These are phyloP conservation scores for Plasmodiophora brassicae DNA, from an alignment of 208 protist species.

Conservation along the genomic window DNA sequence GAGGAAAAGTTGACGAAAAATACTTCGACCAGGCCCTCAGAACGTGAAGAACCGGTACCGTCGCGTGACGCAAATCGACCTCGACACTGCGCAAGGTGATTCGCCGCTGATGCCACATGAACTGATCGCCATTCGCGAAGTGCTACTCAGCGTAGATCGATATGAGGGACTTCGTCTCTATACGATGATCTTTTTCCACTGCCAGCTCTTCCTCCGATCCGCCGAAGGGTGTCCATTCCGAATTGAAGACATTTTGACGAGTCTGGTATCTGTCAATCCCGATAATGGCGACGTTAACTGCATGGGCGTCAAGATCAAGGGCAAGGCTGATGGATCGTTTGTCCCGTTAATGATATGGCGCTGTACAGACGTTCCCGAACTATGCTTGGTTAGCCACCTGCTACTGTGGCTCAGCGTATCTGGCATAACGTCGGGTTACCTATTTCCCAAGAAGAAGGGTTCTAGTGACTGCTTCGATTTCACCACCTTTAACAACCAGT, in stretches of 20 bases:
- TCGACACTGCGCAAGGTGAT: neutral
- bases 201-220: neutral
- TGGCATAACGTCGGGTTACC: neutral
- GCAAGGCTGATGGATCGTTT: neutral
- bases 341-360: neutral
- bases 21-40: too few relatives aligned
- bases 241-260: neutral
- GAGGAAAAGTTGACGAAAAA: neutral
- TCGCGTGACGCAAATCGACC: neutral
- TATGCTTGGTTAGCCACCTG: constrained; percentile 4
- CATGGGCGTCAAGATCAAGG: neutral
- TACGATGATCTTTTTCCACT: constrained; percentile 17
- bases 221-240: neutral
- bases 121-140: neutral
- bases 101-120: neutral
- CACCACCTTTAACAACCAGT: neutral
- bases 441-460: neutral
- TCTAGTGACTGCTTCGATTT: neutral
- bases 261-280: neutral
- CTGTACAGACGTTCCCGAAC: neutral
- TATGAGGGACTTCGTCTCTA: neutral
- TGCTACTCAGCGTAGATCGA: neutral
- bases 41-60: too few relatives aligned
- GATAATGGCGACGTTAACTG: neutral
- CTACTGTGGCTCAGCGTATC: neutral